These are phyloP conservation scores for Aspergillus melleus DNA, from an alignment of 2,329 filamentous ascomycete genomes.

Conservation along the genomic window DNA sequence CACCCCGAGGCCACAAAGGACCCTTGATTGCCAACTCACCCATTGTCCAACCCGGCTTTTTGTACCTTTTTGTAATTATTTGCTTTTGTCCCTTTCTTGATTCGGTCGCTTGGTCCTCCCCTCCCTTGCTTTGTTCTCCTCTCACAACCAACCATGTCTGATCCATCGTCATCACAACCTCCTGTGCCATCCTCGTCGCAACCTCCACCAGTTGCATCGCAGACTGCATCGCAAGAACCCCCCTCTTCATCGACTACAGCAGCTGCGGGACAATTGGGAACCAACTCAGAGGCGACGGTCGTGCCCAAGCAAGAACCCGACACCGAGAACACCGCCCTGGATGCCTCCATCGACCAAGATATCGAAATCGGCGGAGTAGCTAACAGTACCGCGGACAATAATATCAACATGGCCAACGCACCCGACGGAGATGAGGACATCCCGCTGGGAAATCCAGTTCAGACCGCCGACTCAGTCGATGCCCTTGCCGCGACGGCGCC, in stretches of 20 bases:
- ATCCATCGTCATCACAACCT: slow-evolving; percentile 30
- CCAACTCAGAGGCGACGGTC: slow-evolving; percentile 19
- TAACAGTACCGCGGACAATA: slow-evolving; percentile 12
- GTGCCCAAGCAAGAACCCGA: slow-evolving; percentile 27
- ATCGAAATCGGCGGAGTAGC: slow-evolving; percentile 34
- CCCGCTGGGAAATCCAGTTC: slow-evolving; percentile 21
- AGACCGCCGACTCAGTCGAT: slow-evolving; percentile 32
- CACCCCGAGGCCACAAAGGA: neutral
- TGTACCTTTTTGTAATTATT: slow-evolving; percentile 9
- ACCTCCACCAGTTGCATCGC: slow-evolving; percentile 20
- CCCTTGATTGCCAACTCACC: slow-evolving; percentile 1
- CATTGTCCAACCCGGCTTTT: slow-evolving; percentile 10
- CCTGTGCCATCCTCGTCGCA: slow-evolving; percentile 18
- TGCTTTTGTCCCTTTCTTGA: slow-evolving; percentile 1
- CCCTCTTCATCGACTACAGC: slow-evolving; percentile 19
- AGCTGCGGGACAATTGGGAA: slow-evolving; percentile 4
- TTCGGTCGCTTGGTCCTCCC: neutral
- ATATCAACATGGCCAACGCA: slow-evolving; percentile 18
- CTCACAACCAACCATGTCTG: slow-evolving; percentile 35
- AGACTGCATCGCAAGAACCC: slow-evolving; percentile 26
- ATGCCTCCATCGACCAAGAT: slow-evolving; percentile 39
- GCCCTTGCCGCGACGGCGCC: slow-evolving; percentile 56
- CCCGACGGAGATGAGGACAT: slow-evolving; percentile 15
- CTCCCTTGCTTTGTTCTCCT: slow-evolving; percentile 15
- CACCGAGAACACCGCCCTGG: slow-evolving; percentile 26